Evolutionary conservation across 164 flowering plant genomes (phyloP).

Genomic region (Protea cynaroides): DNA sequence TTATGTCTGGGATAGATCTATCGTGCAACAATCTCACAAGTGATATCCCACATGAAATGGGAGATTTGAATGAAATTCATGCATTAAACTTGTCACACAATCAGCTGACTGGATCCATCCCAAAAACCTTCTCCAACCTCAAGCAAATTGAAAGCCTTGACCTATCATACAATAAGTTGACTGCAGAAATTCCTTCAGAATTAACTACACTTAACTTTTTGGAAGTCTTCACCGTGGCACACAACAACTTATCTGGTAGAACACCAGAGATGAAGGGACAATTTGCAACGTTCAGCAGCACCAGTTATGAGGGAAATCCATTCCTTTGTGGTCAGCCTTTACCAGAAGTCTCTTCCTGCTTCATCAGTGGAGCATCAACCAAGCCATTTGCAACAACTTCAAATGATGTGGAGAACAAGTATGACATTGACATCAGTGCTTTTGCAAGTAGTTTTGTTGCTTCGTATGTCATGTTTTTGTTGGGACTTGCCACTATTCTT

Average conservation of each 20-base stretch:
- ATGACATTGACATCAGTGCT: neutral
- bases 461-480: neutral
- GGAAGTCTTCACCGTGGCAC: slow-evolving; percentile 13
- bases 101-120: slow-evolving; percentile 11
- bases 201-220: slow-evolving; percentile 7
- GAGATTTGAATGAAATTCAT: slow-evolving; percentile 5
- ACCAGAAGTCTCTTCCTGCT: neutral
- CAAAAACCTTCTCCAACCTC: slow-evolving; percentile 12
- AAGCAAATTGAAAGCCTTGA: slow-evolving; percentile 20
- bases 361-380: neutral
- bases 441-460: neutral
- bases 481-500: neutral
- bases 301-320: slow-evolving; percentile 15
- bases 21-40: slow-evolving; percentile 19
- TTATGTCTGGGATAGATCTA: slow-evolving; percentile 19
- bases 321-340: slow-evolving; percentile 18
- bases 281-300: slow-evolving; percentile 15
- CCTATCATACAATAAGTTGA: slow-evolving; percentile 22
- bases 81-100: slow-evolving; percentile 19
- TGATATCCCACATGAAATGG: slow-evolving; percentile 20
- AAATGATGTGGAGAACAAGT: neutral
- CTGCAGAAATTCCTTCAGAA: slow-evolving; percentile 19
- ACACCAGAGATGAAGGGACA: slow-evolving; percentile 4
- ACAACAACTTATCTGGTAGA: slow-evolving; percentile 19
- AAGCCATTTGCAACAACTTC: neutral